Evolutionary conservation across 1,139 yeast genomes (phyloP), one percentile per base, ranked within the genome.

Genomic region (Candida tetrigidarum): DNA sequence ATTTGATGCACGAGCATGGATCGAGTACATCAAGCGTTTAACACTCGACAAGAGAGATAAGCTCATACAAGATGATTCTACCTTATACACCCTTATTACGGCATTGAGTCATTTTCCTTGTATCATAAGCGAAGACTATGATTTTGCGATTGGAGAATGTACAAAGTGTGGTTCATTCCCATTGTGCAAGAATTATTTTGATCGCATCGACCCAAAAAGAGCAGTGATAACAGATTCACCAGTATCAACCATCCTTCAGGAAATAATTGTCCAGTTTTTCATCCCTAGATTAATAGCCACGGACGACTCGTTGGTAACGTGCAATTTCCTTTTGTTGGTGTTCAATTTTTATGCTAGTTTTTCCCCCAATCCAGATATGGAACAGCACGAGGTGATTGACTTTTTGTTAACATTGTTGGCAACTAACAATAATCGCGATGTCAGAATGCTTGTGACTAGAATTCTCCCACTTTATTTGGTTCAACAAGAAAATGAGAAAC

Each of bases 341-440:
- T 72, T 67, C 55, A 75, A 76, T 53, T 53, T 81, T 2, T 77
- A 81, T 46, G 62, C 71, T 4, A 78, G 81, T 27, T 83, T 60
- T 53, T 12, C 39, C 1, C 53, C 55, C 48, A 50, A 47, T 8
- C 50, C 47, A 9, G 49, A 50, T 6, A 35, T 59, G n/a, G 42
- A 41, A 4, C 48, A 50, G 5, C 69, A 68, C 35, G 46, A 50
- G 0, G 44, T 61, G 2, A 60, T 67, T 33, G 50, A 51, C 12
- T 62, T 63, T 38, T 50, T 67, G 12, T 54, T 68, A 29, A 41
- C 53, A 5, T 47, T 54, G 6, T 48, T 67, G 14, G 44, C 58
- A 8, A 51, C 46, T 12, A 66, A 69, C 42, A 57, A 58, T 8
- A 72, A 76, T 47, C 66, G 91, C 50, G 84, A 80, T 46, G 68